These are phyloP conservation scores for Maudiozyma serrabonitensis DNA, from an alignment of 805 yeast genomes.

Conservation along the genomic window DNA sequence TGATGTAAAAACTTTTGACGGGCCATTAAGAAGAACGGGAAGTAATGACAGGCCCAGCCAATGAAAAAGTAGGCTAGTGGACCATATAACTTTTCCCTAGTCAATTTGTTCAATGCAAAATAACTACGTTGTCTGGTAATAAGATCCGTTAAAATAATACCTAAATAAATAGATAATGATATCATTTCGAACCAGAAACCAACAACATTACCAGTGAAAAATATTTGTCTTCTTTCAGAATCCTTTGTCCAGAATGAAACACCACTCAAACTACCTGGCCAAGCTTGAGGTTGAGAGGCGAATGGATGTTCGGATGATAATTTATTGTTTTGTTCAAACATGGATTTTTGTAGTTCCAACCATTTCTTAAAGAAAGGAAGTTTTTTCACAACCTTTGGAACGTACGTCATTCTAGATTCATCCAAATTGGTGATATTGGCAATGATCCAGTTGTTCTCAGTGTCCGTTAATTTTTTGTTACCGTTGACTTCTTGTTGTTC, in stretches of 20 bases:
- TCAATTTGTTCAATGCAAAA: slow-evolving; percentile 43
- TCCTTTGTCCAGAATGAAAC: slow-evolving; percentile 92
- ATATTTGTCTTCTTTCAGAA: slow-evolving; percentile 63
- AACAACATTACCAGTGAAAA: slow-evolving; percentile 77
- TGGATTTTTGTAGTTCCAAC: slow-evolving; percentile 75
- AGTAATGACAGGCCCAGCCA: slow-evolving; percentile 84
- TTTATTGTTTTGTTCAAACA: slow-evolving; percentile 90
- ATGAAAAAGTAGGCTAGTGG: slow-evolving; percentile 74
- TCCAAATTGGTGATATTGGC: slow-evolving; percentile 58
- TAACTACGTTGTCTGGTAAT: slow-evolving; percentile 65
- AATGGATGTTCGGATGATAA: slow-evolving; percentile 86
- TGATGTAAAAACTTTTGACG: slow-evolving; percentile 93
- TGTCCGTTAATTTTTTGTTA: slow-evolving; percentile 65
- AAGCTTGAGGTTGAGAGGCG: slow-evolving; percentile 81
- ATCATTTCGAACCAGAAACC: slow-evolving; percentile 84
- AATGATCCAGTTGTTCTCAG: slow-evolving; percentile 64
- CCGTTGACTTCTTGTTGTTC: slow-evolving; percentile 92
- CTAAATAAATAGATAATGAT: slow-evolving; percentile 52
- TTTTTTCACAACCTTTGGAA: slow-evolving; percentile 52
- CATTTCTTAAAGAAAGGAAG: slow-evolving; percentile 78
- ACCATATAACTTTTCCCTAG: slow-evolving; percentile 65
- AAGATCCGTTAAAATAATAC: slow-evolving; percentile 63
- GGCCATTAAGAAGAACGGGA: slow-evolving; percentile 85
- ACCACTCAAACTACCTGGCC: slow-evolving; percentile 88
- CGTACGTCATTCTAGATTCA: slow-evolving; percentile 53